Base-by-base conservation (phyloP, 371 early-diverging fungal genomes). In the Polyrhizophydium stewartii region DNA sequence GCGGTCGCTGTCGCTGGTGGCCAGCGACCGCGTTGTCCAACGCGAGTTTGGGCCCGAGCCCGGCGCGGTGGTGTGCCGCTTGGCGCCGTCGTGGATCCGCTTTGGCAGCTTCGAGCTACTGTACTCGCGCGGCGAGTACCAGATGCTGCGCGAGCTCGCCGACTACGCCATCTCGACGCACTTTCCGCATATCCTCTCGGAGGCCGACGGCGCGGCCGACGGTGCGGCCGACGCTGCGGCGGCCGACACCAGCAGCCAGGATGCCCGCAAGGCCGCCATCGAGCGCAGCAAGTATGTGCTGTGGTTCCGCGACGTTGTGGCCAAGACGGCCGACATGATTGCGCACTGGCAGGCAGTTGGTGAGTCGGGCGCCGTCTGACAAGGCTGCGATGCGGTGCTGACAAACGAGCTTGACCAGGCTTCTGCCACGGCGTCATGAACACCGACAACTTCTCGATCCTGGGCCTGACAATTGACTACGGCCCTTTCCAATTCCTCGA, bases 361-460 rank as follows among this genome's bases (percentile, higher is more conserved):
- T 35, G 27, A 9, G 45, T 19, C 37, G 12, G 13, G 28, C 5
- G 21, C 55, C 21, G 6, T 43, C 43, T 43, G n/a, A 16, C 24
- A 50, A 27, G 27, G 31, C 31, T 16, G 51, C 31, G n/a, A 9
- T 50, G 27, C 12, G 40, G 19, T 19, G 40, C 40, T 12, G 12
- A 40, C 10, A 40, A 12, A 19, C 40, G 10, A 16, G 16, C n/a
- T 50, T 12, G 16, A 16, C 7, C n/a, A 57, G 89, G 89, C 0
- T 93, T 90, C 69, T 89, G 89, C 69, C 92, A 92, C 61, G 93
- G 68, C 32, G 92, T 92, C 0, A 86, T 93, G 86, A 91, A 91
- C 66, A 91, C 92, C 60, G 92, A 94, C 67, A 93, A 93, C 63
- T 90, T 93, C 89, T 91, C 91, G 5, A 74, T 93, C 0, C 64